Conservation (phyloP, 164 flowering plant genomes). For the Stephania cephalantha region DNA sequence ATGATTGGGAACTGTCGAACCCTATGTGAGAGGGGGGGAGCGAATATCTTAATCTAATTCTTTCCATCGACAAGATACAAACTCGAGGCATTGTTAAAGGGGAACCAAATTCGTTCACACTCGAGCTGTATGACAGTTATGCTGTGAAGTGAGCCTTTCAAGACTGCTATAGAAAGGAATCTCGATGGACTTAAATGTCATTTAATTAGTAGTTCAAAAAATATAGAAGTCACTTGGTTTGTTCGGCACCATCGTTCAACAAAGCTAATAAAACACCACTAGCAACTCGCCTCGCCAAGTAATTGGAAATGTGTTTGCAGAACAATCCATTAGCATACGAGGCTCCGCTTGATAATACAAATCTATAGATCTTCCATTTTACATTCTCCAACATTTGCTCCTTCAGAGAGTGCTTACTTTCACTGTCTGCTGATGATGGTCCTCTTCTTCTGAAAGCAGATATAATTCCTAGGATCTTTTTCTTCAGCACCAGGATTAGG, state of each 20-base stretch:
- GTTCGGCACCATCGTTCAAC: slow-evolving; percentile 46
- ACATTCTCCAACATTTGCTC: slow-evolving; percentile 16
- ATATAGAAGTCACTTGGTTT: slow-evolving; percentile 8
- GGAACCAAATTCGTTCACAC: no score
- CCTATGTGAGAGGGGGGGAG: no score
- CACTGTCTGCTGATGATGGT: slow-evolving; percentile 6
- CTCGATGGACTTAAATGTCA: no score
- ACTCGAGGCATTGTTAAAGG: no score
- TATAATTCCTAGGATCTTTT: slow-evolving; percentile 38
- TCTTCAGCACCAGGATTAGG: slow-evolving; percentile 60
- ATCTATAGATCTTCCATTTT: slow-evolving; percentile 52
- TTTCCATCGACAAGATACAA: no score
- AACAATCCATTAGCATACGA: slow-evolving; percentile 87
- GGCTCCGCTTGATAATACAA: slow-evolving; percentile 60
- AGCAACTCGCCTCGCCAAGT: slow-evolving; percentile 72
- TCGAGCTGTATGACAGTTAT: no score
- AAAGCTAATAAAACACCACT: slow-evolving; percentile 85
- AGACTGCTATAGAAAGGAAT: no score
- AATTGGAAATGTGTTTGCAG: slow-evolving; percentile 68
- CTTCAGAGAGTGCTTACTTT: slow-evolving; percentile 16
- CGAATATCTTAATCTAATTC: no score
- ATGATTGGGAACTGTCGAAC: no score
- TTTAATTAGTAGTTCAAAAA: not conserved
- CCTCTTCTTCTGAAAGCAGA: slow-evolving; percentile 22
- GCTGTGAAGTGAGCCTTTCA: no score